phyloP scores from a whole-genome alignment of 1,284 basidiomycete species.

The Microbotryomycetes sp. region DNA sequence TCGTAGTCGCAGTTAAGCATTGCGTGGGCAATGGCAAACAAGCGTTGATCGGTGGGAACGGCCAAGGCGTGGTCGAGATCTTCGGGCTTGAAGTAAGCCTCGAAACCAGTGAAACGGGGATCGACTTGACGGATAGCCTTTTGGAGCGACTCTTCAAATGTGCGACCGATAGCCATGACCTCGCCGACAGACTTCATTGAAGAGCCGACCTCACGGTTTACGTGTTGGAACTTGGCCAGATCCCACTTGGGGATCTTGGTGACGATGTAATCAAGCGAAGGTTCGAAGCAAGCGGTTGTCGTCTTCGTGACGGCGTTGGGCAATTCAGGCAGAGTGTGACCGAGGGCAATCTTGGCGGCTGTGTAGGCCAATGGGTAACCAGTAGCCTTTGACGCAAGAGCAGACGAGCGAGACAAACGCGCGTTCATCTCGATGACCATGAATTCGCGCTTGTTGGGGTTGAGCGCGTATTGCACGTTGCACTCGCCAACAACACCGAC shows the following conservation, averaged over 20 bases:
- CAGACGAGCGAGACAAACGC: slow-evolving; percentile 53
- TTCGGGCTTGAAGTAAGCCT: slow-evolving; percentile 67
- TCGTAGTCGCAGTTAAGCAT: slow-evolving; percentile 91
- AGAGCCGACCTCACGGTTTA: slow-evolving; percentile 91
- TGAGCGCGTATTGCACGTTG: slow-evolving; percentile 97
- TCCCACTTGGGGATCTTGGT: slow-evolving; percentile 99
- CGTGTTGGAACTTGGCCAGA: slow-evolving; percentile 93
- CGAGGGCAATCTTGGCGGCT: slow-evolving; percentile 98
- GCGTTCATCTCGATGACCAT: slow-evolving; percentile 95
- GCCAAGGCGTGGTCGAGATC: slow-evolving; percentile 72
- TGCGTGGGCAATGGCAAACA: slow-evolving; percentile 96
- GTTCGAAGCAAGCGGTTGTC: slow-evolving; percentile 98
- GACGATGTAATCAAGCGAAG: slow-evolving; percentile 98
- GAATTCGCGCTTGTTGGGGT: slow-evolving; percentile 87
- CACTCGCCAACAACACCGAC: slow-evolving; percentile 93
- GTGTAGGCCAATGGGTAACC: slow-evolving; percentile 99
- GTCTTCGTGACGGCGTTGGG: slow-evolving; percentile 99
- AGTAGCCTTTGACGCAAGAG: slow-evolving; percentile 96
- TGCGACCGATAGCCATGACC: slow-evolving; percentile 99
- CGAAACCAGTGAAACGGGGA: slow-evolving; percentile 64
- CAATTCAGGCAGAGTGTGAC: slow-evolving; percentile 93
- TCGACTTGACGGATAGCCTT: slow-evolving; percentile 98
- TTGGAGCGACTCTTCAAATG: slow-evolving; percentile 97
- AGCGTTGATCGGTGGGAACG: slow-evolving; percentile 75
- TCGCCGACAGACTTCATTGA: slow-evolving; percentile 99